Conservation (phyloP, 192 early-diverging fungal species). For the Coemansia sp. region DNA sequence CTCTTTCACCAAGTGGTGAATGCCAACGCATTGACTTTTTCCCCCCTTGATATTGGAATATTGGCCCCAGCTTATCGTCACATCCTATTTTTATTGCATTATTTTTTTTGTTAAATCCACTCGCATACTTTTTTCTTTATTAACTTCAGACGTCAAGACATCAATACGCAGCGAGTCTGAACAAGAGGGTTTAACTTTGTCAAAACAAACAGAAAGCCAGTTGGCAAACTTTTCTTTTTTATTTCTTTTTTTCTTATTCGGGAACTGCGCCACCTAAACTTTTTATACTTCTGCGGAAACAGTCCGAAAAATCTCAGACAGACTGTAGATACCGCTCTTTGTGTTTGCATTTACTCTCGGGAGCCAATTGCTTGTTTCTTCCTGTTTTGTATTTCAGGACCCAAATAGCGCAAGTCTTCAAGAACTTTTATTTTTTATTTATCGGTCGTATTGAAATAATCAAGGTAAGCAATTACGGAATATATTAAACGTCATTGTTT, state of each 20-base stretch:
- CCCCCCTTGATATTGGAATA: neutral
- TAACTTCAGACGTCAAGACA: too few species aligned
- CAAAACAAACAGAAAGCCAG: neutral
- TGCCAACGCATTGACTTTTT: neutral
- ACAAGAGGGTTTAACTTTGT: neutral
- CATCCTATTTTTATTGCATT: too few species aligned
- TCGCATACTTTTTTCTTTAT: too few species aligned
- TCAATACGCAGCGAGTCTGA: too few species aligned
- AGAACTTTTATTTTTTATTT: neutral
- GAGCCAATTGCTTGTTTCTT: neutral
- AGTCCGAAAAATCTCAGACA: neutral
- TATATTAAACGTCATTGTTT: neutral
- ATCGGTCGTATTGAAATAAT: neutral
- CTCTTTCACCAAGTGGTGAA: too few species aligned
- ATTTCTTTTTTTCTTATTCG: neutral
- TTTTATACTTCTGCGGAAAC: neutral
- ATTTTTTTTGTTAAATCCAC: too few species aligned
- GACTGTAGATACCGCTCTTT: neutral
- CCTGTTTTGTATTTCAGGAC: neutral
- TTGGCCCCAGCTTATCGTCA: neutral
- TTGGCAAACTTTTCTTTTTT: neutral
- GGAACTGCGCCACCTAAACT: neutral
- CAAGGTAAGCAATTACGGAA: slow-evolving; percentile 2
- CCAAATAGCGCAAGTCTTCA: too few species aligned
- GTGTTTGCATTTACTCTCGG: neutral